phyloP scores from a whole-genome alignment of 139 green algal species.

The Tetratostichococcus sp. region DNA sequence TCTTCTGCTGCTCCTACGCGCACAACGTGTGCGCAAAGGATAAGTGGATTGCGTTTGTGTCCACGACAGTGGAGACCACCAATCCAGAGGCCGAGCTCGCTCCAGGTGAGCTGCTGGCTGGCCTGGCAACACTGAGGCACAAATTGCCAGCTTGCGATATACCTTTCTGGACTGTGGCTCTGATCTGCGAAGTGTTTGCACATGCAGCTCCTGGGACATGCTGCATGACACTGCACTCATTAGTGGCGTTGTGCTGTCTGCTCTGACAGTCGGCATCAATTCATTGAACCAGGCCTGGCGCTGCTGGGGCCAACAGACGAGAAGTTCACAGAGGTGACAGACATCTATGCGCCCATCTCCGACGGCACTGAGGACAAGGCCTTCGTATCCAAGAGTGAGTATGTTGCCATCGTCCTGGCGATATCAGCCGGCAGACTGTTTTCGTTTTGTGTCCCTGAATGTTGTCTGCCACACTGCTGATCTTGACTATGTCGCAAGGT shows the following conservation, averaged over 20 bases:
- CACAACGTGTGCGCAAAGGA: constrained; percentile 87
- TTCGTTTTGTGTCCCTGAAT: not conserved
- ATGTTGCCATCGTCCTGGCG: too few species aligned
- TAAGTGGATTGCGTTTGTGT: constrained; percentile 98
- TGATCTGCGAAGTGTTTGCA: too few species aligned
- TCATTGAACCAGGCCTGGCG: constrained; percentile 76
- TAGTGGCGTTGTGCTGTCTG: too few species aligned
- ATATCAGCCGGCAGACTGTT: too few species aligned
- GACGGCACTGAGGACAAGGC: constrained; percentile 73
- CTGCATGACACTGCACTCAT: too few species aligned
- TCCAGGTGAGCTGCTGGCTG: too few species aligned
- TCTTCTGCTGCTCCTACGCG: constrained; percentile 93
- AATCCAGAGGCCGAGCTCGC: constrained; percentile 58
- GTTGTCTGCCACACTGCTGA: not conserved
- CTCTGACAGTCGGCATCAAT: too few species aligned
- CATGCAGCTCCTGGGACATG: too few species aligned
- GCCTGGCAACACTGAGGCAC: too few species aligned
- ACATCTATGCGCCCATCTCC: constrained; percentile 74
- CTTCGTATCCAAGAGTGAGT: constrained; percentile 73
- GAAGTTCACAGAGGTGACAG: constrained; percentile 85
- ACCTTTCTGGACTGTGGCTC: too few species aligned
- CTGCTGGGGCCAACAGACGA: constrained; percentile 92
- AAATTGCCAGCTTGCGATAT: too few species aligned
- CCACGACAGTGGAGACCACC: constrained; percentile 86
- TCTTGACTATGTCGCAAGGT: not conserved